These are phyloP conservation scores for Tolypocladium capitatum DNA, from an alignment of 2,329 filamentous ascomycete genomes.

Conservation along the genomic window DNA sequence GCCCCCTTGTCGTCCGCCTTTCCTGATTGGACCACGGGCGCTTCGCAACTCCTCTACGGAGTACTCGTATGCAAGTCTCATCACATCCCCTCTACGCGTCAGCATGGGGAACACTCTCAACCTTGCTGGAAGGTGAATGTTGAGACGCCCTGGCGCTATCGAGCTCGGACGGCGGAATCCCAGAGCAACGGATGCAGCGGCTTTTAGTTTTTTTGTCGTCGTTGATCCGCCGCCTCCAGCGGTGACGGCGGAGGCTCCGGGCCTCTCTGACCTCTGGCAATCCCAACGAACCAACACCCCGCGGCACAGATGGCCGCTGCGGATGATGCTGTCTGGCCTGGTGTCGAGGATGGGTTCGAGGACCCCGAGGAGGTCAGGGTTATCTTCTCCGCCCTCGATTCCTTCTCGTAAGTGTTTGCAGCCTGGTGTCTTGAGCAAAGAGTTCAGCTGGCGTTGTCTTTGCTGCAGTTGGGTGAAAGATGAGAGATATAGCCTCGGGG, in stretches of 20 bases:
- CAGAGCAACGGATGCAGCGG: background rate
- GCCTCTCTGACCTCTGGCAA: background rate
- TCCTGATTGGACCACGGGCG: background rate
- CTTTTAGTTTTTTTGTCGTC: background rate
- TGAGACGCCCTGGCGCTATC: background rate
- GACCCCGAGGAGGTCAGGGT: slow-evolving; percentile 74
- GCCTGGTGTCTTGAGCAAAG: background rate
- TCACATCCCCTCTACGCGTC: background rate
- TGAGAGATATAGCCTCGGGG: no score
- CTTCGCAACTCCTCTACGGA: background rate
- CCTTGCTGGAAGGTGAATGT: background rate
- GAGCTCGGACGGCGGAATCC: background rate
- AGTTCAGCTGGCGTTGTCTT: background rate
- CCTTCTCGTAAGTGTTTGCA: slow-evolving; percentile 60
- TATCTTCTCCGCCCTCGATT: slow-evolving; percentile 72
- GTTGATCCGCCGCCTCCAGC: background rate
- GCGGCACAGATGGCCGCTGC: slow-evolving; percentile 6
- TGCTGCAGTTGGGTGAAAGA: background rate
- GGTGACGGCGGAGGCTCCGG: background rate
- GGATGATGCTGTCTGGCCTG: slow-evolving; percentile 38
- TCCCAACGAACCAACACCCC: background rate
- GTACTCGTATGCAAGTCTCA: background rate
- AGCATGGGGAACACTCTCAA: background rate
- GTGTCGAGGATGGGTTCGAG: slow-evolving; percentile 49
- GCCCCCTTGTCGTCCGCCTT: background rate